Conservation (phyloP, 164 flowering plant genomes). For the Liriodendron chinense region DNA sequence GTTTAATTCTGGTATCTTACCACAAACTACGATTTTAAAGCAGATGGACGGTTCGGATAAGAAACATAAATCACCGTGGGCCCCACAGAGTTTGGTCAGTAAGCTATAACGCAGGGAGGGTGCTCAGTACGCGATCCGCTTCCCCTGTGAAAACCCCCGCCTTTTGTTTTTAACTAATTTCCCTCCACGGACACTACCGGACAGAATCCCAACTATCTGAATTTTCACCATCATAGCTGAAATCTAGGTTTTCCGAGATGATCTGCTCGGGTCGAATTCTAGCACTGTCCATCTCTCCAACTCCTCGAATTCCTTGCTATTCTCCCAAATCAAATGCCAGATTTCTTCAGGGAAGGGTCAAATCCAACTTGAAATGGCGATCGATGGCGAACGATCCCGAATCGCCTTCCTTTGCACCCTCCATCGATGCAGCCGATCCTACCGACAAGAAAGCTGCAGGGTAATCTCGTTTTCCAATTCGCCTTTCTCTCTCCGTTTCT, state of each 20-base stretch:
- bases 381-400: slow-evolving; percentile 45
- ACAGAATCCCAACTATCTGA: not conserved
- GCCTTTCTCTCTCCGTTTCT: not conserved
- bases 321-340: slow-evolving; percentile 13
- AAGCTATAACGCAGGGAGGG: too few relatives aligned
- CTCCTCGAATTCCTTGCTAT: slow-evolving; percentile 14
- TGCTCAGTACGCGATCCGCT: too few relatives aligned
- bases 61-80: too few relatives aligned
- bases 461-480: slow-evolving; percentile 23
- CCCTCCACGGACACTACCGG: too few relatives aligned
- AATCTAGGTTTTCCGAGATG: slow-evolving; percentile 25
- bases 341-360: slow-evolving; percentile 15
- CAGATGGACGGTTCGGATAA: too few relatives aligned
- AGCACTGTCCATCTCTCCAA: slow-evolving; percentile 25
- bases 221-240: not conserved
- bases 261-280: slow-evolving; percentile 38
- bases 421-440: slow-evolving; percentile 40
- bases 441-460: slow-evolving; percentile 33
- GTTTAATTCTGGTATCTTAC: too few relatives aligned
- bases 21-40: too few relatives aligned
- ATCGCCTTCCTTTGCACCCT: slow-evolving; percentile 38
- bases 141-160: too few relatives aligned
- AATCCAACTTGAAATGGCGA: slow-evolving; percentile 31
- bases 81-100: too few relatives aligned
- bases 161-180: too few relatives aligned